Evolutionary conservation across 1,284 basidiomycete species (phyloP).

Genomic region (Thelephora terrestris): DNA sequence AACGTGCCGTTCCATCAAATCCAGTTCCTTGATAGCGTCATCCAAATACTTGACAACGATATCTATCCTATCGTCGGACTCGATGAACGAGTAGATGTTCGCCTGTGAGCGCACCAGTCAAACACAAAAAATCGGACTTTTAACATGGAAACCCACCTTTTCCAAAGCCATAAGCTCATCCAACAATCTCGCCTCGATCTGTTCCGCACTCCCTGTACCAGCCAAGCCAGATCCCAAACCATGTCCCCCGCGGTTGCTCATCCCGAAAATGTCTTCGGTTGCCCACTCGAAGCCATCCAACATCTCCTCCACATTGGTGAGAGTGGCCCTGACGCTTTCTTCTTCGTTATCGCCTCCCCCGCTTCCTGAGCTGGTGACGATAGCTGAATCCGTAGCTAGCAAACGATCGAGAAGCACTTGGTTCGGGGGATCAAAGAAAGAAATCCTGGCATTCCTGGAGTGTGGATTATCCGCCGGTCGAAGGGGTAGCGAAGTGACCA

Average conservation of each 20-base stretch:
- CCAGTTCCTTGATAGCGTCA: conserved; percentile 76
- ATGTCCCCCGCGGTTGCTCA: conserved; percentile 28
- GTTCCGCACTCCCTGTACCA: conserved; percentile 67
- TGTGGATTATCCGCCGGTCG: conserved; percentile 25
- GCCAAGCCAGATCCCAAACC: no score
- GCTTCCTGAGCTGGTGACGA: conserved; percentile 24
- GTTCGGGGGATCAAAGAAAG: conserved; percentile 71
- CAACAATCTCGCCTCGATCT: conserved; percentile 77
- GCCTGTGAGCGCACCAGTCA: conserved; percentile 45
- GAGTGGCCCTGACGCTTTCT: conserved; percentile 68
- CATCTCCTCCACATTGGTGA: conserved; percentile 95
- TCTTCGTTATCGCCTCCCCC: conserved; percentile 56
- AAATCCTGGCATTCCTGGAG: conserved; percentile 62
- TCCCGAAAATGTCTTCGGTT: conserved; percentile 55
- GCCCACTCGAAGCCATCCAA: conserved; percentile 97
- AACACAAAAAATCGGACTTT: background rate
- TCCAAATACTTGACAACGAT: conserved; percentile 87
- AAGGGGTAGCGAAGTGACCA: background rate
- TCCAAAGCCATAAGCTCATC: conserved; percentile 88
- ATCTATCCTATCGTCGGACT: conserved; percentile 81
- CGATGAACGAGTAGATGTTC: conserved; percentile 94
- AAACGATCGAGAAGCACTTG: conserved; percentile 68
- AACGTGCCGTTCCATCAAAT: conserved; percentile 78
- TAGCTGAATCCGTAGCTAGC: conserved; percentile 36
- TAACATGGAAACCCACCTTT: conserved; percentile 44